These are phyloP conservation scores for Dendrobium huoshanense DNA, from an alignment of 106 monocot genomes.

Conservation along the genomic window DNA sequence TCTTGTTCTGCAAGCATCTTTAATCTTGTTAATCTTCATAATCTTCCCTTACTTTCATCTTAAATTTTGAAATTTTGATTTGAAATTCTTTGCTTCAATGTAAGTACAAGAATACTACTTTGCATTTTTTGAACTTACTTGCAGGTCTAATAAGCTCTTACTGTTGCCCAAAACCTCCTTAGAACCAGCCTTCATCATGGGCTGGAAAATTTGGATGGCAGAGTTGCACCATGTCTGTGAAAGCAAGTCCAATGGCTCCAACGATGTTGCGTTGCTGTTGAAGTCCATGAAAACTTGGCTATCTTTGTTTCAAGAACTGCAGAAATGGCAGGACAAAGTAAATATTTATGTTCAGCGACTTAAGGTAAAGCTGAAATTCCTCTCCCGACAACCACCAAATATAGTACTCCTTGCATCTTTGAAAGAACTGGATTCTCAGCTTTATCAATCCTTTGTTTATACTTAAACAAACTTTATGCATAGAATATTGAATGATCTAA, in stretches of 20 bases:
- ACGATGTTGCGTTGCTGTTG: neutral
- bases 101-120: neutral
- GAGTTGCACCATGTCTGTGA: conserved; percentile 51
- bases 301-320: neutral
- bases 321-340: neutral
- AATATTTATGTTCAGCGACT: neutral
- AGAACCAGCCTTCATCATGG: conserved; percentile 8
- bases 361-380: too few relatives aligned
- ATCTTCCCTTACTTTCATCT: neutral
- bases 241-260: conserved; percentile 30
- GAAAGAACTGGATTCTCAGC: conserved; percentile 16
- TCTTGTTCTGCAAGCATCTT: conserved; percentile 27
- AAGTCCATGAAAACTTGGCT: conserved; percentile 20
- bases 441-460: conserved; percentile 4
- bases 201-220: conserved; percentile 45
- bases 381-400: neutral
- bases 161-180: conserved; percentile 5
- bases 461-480: neutral
- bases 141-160: neutral
- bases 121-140: conserved; percentile 11
- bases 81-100: neutral
- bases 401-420: conserved; percentile 20
- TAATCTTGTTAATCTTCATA: neutral
- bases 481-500: neutral
- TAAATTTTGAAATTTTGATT: too few relatives aligned